Base-by-base conservation (phyloP, 345 rosid genomes). In the Populus pruinosa region DNA sequence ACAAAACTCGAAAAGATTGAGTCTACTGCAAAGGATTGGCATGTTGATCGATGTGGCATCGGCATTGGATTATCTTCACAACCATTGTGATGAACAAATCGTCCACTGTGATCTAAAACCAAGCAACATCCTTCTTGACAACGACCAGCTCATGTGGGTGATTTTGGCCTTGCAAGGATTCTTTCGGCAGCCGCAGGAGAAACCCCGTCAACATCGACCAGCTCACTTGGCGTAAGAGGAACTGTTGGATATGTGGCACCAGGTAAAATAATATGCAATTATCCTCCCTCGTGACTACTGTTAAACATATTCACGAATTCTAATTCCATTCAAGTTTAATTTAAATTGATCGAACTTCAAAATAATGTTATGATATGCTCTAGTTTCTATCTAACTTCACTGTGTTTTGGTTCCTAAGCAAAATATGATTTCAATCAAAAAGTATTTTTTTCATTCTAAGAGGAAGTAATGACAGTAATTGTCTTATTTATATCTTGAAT, bases 71-170 rank as follows among this genome's bases (percentile, higher is more conserved):
- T 79, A 79, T 70, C 82, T 79, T 62, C 82, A 74, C 18, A 78
- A 79, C 16, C 70, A 55, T 5, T 79, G 82, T 5, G 63, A 79
- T 44, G 69, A 5, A 12, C 65, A 71, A 44, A 6, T 79, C 9
- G n/a, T 79, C 49, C 82, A 79, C n/a, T 74, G 78, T 6, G 82
- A 79, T 38, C 41, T 79, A 69, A 80, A 80, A 61, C 82, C 78
- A 1, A 70, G 78, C 75, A 80, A 80, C 38, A 70, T 74, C 25
- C 78, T 74, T 61, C 76, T 80, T 20, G 78, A 80, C 25, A 70
- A 62, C 8, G 56, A 75, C 38, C 69, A 50, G 72, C 76, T 70
- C 72, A 66, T 70, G 59, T 80, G 1, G 53, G 75, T 13, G 79
- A 80, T 70, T 80, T 80, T 14, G 82, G 79, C 5, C 41, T 70